Base-by-base conservation (phyloP, 1,284 basidiomycete species). In the Trametes sp. region DNA sequence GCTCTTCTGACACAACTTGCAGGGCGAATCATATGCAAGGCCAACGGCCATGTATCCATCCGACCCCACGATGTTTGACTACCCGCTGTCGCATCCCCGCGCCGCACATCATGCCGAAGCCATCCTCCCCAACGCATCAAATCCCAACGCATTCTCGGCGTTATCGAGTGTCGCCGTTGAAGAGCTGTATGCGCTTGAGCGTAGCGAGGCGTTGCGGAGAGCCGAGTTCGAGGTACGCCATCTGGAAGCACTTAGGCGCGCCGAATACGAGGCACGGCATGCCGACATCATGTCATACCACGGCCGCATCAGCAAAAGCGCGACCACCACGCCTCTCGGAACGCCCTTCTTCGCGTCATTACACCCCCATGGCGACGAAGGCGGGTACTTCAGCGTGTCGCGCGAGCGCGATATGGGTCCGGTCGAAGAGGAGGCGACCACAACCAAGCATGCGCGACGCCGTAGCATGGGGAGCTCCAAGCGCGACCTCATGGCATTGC, bases 191-290 rank as follows among this genome's bases (percentile, higher is more conserved):
- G 87, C 88, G 67, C 85, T 96, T n/a, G 95, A 96, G 76, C 88
- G 88, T 41, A 84, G 89, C 67, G 94, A 96, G 74, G 92, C 93
- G 1, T 76, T 89, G 48, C 84, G 95, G 26, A 83, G 94, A 41
- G 94, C 93, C 8, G 92, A 95, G 73, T 96, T 92, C 76, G 93
- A 95, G 73, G 84, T 91, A 16, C 84, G 88, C 11, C 93, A 92
- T 70, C 85, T 87, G 49, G 93, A 93, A 65, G 91, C 90, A 3
- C 83, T 95, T 59, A 84, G 93, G 31, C 84, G 93, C 23, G 93
- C 93, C 24, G 93, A 95, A 74, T 87, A 86, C 68, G 87, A 92
- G 70, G 79, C 87, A 19, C 82, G 89, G 36, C 79, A 81, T 55
- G 82, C 85, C 48, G 87, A 88, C 66, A 84, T 83, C 62, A 82